phyloP scores from a whole-genome alignment of 495 filamentous ascomycete genomes.

The Tirmania nivea region DNA sequence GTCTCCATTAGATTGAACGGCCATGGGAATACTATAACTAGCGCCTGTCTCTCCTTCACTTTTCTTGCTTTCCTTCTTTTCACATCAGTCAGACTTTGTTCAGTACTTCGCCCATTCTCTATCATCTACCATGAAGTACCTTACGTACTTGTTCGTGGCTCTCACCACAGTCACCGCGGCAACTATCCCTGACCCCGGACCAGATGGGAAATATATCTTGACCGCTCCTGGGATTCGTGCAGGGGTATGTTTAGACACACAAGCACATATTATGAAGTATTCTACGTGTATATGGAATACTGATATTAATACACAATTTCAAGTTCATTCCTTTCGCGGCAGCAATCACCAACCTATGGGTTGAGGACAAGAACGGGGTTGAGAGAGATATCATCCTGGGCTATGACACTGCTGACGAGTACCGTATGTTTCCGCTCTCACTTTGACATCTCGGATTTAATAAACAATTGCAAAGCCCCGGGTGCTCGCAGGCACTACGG shows the following conservation, averaged over 20 bases:
- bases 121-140: neutral
- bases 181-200: slow-evolving; percentile 11
- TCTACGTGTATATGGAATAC: neutral
- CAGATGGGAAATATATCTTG: slow-evolving; percentile 28
- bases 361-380: slow-evolving; percentile 33
- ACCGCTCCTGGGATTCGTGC: slow-evolving; percentile 30
- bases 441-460: neutral
- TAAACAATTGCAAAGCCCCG: no score
- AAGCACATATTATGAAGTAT: neutral
- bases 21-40: no score
- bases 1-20: no score
- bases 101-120: no score
- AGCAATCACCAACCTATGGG: slow-evolving; percentile 34
- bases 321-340: slow-evolving; percentile 36
- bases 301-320: slow-evolving; percentile 4
- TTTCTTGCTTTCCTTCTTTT: no score
- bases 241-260: slow-evolving; percentile 8
- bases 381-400: slow-evolving; percentile 33
- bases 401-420: slow-evolving; percentile 30
- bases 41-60: no score
- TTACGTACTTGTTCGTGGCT: neutral
- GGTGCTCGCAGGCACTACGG: slow-evolving; percentile 31
- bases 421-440: slow-evolving; percentile 18
- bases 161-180: neutral
- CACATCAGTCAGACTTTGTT: no score